Evolutionary conservation across 768 basidiomycete species (phyloP).

Genomic region (Lactifluus volemus): DNA sequence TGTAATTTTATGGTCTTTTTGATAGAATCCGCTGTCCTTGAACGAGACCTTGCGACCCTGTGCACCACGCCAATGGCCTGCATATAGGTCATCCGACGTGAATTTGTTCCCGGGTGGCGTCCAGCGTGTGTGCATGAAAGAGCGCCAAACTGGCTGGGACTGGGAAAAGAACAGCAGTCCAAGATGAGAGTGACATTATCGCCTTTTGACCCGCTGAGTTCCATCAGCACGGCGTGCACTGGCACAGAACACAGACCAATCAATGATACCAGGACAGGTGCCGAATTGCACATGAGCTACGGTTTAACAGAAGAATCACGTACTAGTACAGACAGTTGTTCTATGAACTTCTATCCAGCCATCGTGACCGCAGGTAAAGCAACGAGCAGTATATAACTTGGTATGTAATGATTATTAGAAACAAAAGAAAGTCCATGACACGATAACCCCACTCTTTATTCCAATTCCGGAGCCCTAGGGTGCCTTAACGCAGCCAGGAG

Average conservation of each 20-base stretch:
- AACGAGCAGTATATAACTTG: too few species aligned
- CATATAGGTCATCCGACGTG: constrained; percentile 44
- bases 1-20: constrained; percentile 35
- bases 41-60: constrained; percentile 32
- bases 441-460: too few species aligned
- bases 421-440: too few species aligned
- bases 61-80: constrained; percentile 48
- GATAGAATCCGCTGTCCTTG: constrained; percentile 36
- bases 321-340: too few species aligned
- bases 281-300: too few species aligned
- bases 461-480: too few species aligned
- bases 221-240: constrained; percentile 50
- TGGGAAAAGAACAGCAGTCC: constrained; percentile 52
- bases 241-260: constrained; percentile 58
- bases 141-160: constrained; percentile 30
- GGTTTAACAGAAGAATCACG: too few species aligned
- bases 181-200: constrained; percentile 63
- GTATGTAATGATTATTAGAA: too few species aligned
- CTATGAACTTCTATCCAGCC: too few species aligned
- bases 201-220: constrained; percentile 49
- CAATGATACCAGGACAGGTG: constrained; percentile 64
- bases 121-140: constrained; percentile 47
- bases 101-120: constrained; percentile 46
- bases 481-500: too few species aligned
- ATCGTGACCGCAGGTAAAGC: too few species aligned